Evolutionary conservation across 2,329 filamentous ascomycete species (phyloP), one percentile per base, ranked within the genome.

Genomic region (Fusarium nelsonii): DNA sequence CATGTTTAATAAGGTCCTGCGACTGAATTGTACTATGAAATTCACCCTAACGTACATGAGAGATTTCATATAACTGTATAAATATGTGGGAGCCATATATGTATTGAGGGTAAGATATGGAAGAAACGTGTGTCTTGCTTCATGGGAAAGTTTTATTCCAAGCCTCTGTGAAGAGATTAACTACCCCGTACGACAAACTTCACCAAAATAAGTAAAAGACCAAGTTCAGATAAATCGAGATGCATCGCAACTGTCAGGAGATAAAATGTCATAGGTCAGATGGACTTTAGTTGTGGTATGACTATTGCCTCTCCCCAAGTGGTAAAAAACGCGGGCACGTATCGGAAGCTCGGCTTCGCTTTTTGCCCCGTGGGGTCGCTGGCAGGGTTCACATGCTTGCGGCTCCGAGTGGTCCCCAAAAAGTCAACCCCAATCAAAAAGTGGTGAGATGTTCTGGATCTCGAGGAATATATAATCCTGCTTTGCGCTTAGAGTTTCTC

Each of bases 331-430:
- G 62, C 60, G 62, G 62, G 62, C 62, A 65, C 60, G 53, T 65
- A 65, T 65, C 62, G 62, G 62, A 65, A 44, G 32, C 26, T 59
- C 62, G 60, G 53, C 53, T 28, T 49, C 11, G 40, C 2, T 4
- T 49, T 48, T 65, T 51, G 48, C 62, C 62, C 62, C 62, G 46
- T 60, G 62, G 62, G 62, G 62, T 65, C n/a, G 8, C 28, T 30
- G 15, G 14, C 33, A 26, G 39, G 39, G 39, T 20, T 9, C 8
- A 45, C 43, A 37, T 45, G 34, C 23, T 40, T 51, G 60, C 60
- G 58, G 60, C 61, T 58, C 62, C 45, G 52, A 64, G 30, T 58
- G 34, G 28, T 28, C 10, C 41, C 28, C 36, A 51, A 39, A 51
- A 30, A 2, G 34, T 16, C 48, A 40, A 50, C 48, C 33, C 23